phyloP scores from a whole-genome alignment of 2,329 filamentous ascomycete genomes.

The Clarireedia hainanense region DNA sequence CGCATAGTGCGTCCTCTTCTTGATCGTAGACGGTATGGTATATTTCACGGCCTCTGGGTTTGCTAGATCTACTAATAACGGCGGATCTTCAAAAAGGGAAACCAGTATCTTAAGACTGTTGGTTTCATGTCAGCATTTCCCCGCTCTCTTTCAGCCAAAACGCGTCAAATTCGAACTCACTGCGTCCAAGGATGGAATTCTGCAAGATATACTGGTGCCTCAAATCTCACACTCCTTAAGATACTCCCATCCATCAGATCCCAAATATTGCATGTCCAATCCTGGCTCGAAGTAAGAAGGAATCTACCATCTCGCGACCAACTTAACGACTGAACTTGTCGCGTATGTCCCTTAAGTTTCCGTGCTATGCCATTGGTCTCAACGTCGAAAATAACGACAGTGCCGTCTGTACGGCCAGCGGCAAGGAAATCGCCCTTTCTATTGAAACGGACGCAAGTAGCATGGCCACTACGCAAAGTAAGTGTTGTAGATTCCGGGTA shows the following conservation, averaged over 20 bases:
- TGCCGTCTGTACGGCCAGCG: constrained; percentile 88
- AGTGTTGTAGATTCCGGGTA: constrained; percentile 87
- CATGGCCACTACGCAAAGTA: constrained; percentile 67
- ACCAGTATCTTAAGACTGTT: constrained; percentile 74
- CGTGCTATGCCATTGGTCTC: constrained; percentile 95
- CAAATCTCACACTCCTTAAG: constrained; percentile 78
- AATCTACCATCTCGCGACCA: constrained; percentile 93
- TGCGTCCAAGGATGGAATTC: constrained; percentile 89
- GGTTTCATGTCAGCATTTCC: neutral
- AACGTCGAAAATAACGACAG: constrained; percentile 91
- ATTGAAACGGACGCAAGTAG: constrained; percentile 74
- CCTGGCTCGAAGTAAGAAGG: constrained; percentile 84
- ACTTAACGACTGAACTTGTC: constrained; percentile 88
- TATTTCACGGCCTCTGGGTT: constrained; percentile 64
- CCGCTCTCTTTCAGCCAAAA: neutral
- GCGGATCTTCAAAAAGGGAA: constrained; percentile 88
- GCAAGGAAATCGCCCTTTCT: constrained; percentile 91
- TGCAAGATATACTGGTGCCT: constrained; percentile 89
- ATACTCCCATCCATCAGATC: constrained; percentile 68
- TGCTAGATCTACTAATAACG: constrained; percentile 76
- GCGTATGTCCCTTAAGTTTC: constrained; percentile 87
- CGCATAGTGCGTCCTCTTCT: constrained; percentile 64
- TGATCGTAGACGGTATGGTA: constrained; percentile 65
- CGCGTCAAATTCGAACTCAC: constrained; percentile 39
- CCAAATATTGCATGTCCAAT: constrained; percentile 96